Evolutionary conservation across 139 green algal genomes (phyloP).

Genomic region (Closterium sp.): DNA sequence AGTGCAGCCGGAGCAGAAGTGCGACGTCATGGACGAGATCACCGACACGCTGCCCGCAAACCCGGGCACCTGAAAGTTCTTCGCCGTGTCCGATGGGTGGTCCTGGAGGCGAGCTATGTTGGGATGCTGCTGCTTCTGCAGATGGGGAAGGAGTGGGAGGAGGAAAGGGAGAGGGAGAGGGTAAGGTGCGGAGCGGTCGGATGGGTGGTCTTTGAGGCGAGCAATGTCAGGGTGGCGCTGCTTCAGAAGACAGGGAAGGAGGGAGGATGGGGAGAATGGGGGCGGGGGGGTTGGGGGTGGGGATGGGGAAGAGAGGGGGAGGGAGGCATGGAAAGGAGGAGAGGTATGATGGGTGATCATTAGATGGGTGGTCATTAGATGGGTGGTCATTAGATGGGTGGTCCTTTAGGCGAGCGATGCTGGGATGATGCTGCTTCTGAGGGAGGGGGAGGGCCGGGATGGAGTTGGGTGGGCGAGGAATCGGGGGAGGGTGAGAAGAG

Average conservation of each 20-base stretch:
- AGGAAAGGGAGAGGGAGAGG: neutral
- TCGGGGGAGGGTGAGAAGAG: neutral
- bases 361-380: too few relatives aligned
- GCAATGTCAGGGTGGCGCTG: neutral
- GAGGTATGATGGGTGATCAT: slow-evolving; percentile 12
- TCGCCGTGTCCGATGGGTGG: slow-evolving; percentile 47
- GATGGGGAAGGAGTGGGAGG: neutral
- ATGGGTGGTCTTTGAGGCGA: neutral
- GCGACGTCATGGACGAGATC: slow-evolving; percentile 93
- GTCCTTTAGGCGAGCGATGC: slow-evolving; percentile 32
- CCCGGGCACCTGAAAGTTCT: slow-evolving; percentile 75
- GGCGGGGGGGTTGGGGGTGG: neutral
- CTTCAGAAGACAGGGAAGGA: neutral
- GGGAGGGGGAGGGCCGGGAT: neutral
- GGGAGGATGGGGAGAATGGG: neutral
- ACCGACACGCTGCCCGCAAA: slow-evolving; percentile 82
- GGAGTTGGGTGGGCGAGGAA: too few relatives aligned
- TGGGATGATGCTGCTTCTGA: slow-evolving; percentile 10
- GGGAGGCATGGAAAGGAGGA: too few relatives aligned
- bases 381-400: slow-evolving; percentile 47
- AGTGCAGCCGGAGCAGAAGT: slow-evolving; percentile 81
- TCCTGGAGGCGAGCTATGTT: slow-evolving; percentile 27
- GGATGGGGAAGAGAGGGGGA: neutral
- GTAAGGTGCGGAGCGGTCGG: neutral
- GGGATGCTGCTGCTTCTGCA: slow-evolving; percentile 19